These are phyloP conservation scores for Trypanosoma congolense DNA, from an alignment of 208 protist species.

Conservation along the genomic window DNA sequence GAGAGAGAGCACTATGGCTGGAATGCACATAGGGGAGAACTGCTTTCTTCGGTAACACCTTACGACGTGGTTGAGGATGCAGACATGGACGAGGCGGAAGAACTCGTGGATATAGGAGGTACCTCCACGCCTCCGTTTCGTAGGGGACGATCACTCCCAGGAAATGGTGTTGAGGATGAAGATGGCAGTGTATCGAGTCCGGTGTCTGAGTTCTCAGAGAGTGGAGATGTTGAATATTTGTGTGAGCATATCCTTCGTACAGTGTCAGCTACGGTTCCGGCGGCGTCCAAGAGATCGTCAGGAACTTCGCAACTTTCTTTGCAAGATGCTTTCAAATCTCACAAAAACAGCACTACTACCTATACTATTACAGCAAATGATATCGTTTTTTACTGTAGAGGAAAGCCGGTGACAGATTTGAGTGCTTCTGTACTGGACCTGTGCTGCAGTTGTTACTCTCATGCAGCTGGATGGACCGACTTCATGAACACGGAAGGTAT, in stretches of 20 bases:
- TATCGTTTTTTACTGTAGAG: conserved; percentile 23
- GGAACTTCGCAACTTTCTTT: too few relatives aligned
- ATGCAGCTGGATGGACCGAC: background rate
- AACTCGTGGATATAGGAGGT: too few relatives aligned
- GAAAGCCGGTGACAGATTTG: conserved; percentile 16
- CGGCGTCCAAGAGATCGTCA: background rate
- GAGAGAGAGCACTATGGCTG: too few relatives aligned
- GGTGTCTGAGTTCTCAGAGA: background rate
- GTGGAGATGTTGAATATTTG: conserved; percentile 1
- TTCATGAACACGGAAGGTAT: background rate
- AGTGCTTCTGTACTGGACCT: conserved; percentile 15
- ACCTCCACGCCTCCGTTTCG: too few relatives aligned
- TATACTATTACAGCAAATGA: conserved; percentile 13
- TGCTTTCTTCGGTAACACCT: too few relatives aligned
- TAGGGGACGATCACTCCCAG: too few relatives aligned
- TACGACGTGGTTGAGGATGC: too few relatives aligned
- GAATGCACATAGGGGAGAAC: too few relatives aligned
- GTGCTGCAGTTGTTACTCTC: background rate
- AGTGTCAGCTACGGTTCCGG: conserved; percentile 1
- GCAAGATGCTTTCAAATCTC: too few relatives aligned
- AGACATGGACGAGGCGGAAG: too few relatives aligned
- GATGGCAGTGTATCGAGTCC: background rate
- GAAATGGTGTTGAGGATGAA: background rate
- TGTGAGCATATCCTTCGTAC: conserved; percentile 3
- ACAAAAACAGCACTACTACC: background rate